Conservation (phyloP, 208 protist genomes). For the Leishmania tarentolae region DNA sequence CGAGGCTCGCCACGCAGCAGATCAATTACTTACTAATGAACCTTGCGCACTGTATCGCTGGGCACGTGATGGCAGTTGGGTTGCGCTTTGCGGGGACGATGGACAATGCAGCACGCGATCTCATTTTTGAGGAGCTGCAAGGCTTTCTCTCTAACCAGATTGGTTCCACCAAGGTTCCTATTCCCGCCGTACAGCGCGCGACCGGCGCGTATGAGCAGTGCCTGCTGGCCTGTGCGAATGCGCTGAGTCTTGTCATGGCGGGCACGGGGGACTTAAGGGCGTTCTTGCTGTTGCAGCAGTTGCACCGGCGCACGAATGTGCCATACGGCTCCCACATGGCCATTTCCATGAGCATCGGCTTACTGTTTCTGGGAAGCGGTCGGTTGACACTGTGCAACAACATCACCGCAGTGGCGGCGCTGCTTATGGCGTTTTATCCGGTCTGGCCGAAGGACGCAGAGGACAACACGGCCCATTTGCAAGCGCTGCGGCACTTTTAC, state of each 20-base stretch:
- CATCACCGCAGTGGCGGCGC: slow-evolving; percentile 82
- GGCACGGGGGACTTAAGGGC: slow-evolving; percentile 90
- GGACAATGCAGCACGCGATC: slow-evolving; percentile 48
- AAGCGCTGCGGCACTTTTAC: slow-evolving; percentile 95
- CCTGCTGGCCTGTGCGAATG: slow-evolving; percentile 66
- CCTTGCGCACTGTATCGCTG: slow-evolving; percentile 75
- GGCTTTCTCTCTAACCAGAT: slow-evolving; percentile 70
- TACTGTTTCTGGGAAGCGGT: slow-evolving; percentile 95
- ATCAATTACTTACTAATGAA: slow-evolving; percentile 81
- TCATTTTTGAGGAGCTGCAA: slow-evolving; percentile 67
- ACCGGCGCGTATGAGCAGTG: slow-evolving; percentile 80
- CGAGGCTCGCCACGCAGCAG: slow-evolving; percentile 53
- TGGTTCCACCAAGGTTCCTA: slow-evolving; percentile 51
- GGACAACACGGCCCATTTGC: slow-evolving; percentile 93
- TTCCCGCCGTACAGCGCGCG: slow-evolving; percentile 64
- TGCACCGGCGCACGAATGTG: slow-evolving; percentile 63
- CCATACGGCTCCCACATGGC: slow-evolving; percentile 95
- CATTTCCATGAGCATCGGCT: slow-evolving; percentile 92
- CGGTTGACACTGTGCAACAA: slow-evolving; percentile 87
- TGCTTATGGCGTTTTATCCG: slow-evolving; percentile 95
- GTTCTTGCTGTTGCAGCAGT: slow-evolving; percentile 68
- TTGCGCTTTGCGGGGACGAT: slow-evolving; percentile 84
- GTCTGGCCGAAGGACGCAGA: slow-evolving; percentile 80
- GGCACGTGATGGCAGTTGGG: slow-evolving; percentile 68
- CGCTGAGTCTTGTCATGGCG: slow-evolving; percentile 88